Evolutionary conservation across 2,329 filamentous ascomycete species (phyloP), one percentile per base, ranked within the genome.

Genomic region (Clarireedia hainanense): DNA sequence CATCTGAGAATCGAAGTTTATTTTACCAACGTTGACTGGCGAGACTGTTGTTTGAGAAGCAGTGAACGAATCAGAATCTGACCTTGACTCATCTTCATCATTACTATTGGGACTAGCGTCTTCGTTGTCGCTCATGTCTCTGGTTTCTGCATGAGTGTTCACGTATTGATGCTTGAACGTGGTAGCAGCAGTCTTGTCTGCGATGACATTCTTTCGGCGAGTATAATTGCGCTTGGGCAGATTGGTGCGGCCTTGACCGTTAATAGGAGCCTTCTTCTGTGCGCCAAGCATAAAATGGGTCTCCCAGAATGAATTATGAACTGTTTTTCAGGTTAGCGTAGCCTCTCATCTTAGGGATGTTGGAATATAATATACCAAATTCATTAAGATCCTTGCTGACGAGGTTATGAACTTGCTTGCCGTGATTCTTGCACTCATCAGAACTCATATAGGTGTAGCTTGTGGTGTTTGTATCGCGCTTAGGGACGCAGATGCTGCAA

Each of bases 221-320:
- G 26, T 34, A 9, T 55, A 55, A 27, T 50, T 50, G 20, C 47
- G 47, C 39, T 55, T 55, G 9, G 30, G 14, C 27, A 50, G 27
- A n/a, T 37, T 37, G 17, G 20, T 15, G 47, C 7, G 10, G 15
- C 17, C 40, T 23, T 24, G 37, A 23, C 34, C 40, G 40, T 36
- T 20, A 39, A 0, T 15, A 45, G 27, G 27, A 23, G 15, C 5
- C 15, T 15, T n/a, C 26, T 40, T 17, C 34, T 34, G 7, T 27
- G 47, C 30, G 12, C 30, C 10, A 1, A 34, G 30, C 30, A 34
- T 34, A 12, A 50, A 55, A 26, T 15, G 15, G 24, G 23, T n/a
- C 43, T 47, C 43, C 9, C 6, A 47, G 14, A 14, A 47, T 15
- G 43, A 47, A 26, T 5, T 23, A 14, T 47, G 20, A 23, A 27